phyloP scores from a whole-genome alignment of 75 land plant species.

The Sequoia sempervirens region DNA sequence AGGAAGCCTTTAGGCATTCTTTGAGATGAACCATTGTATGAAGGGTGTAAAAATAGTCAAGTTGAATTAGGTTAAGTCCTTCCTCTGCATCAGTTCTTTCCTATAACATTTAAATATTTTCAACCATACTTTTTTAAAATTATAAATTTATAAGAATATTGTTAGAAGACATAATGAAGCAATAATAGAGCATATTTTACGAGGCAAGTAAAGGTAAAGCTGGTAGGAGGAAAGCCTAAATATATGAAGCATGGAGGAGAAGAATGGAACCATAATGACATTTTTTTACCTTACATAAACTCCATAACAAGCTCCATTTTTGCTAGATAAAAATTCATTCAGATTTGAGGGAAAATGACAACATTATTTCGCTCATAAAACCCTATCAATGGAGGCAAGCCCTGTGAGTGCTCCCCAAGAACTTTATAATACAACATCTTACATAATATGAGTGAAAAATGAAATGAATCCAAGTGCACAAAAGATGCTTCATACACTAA shows the following conservation, averaged over 20 bases:
- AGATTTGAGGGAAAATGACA: not conserved
- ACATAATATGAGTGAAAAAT: not conserved
- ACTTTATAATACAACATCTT: slow-evolving; percentile 5
- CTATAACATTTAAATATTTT: no score
- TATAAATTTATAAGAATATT: no score
- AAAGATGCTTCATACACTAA: no score
- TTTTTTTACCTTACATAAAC: not conserved
- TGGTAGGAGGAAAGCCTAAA: not conserved
- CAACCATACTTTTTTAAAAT: no score
- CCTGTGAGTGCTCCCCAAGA: not conserved
- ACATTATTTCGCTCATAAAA: not conserved
- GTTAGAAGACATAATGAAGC: not conserved
- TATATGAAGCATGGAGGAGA: not conserved
- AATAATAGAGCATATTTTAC: not conserved
- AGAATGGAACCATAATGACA: not conserved
- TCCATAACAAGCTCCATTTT: not conserved
- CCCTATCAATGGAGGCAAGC: not conserved
- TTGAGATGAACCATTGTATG: no score
- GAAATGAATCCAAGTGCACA: no score
- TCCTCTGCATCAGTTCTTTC: no score
- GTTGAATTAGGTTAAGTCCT: no score
- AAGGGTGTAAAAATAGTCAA: no score
- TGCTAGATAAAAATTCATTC: not conserved
- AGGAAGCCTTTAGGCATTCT: no score
- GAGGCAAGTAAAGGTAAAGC: not conserved